Conservation (phyloP, 306 rosid genomes). For the Trifolium pratense region DNA sequence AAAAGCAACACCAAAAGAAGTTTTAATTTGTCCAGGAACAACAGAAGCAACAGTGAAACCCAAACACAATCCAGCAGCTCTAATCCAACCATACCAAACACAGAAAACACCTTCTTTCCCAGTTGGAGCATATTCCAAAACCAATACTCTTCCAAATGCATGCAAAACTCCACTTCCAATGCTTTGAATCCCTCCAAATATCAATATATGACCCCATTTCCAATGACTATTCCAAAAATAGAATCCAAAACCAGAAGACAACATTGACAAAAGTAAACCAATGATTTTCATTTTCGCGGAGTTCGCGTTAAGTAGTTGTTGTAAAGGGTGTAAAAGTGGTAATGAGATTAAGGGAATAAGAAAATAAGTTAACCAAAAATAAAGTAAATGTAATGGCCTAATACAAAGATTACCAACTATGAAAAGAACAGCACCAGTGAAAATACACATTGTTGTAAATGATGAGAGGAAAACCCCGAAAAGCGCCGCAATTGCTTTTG, state of each 20-base stretch:
- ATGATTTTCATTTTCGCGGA: conserved; percentile 70
- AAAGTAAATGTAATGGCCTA: conserved; percentile 58
- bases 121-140: conserved; percentile 61
- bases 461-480: conserved; percentile 61
- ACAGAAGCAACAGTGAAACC: conserved; percentile 66
- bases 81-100: conserved; percentile 71
- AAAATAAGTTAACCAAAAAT: conserved; percentile 74
- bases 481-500: conserved; percentile 64
- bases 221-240: conserved; percentile 48
- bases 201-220: conserved; percentile 46
- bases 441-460: conserved; percentile 64
- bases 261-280: conserved; percentile 59
- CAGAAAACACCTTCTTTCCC: conserved; percentile 77
- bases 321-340: conserved; percentile 64
- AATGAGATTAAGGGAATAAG: conserved; percentile 63
- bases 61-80: conserved; percentile 53
- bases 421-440: conserved; percentile 64
- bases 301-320: conserved; percentile 48
- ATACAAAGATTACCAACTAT: conserved; percentile 69
- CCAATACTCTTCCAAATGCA: conserved; percentile 63
- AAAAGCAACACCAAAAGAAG: conserved; percentile 65
- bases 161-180: conserved; percentile 63
- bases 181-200: conserved; percentile 68
- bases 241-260: conserved; percentile 64
- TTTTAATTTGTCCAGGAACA: conserved; percentile 41